Percentiles rank a stretch among this genome's conserved stretches.
phyloP scores from a whole-genome alignment of 2,329 filamentous ascomycete genomes.

The Cryphonectria parasitica region DNA sequence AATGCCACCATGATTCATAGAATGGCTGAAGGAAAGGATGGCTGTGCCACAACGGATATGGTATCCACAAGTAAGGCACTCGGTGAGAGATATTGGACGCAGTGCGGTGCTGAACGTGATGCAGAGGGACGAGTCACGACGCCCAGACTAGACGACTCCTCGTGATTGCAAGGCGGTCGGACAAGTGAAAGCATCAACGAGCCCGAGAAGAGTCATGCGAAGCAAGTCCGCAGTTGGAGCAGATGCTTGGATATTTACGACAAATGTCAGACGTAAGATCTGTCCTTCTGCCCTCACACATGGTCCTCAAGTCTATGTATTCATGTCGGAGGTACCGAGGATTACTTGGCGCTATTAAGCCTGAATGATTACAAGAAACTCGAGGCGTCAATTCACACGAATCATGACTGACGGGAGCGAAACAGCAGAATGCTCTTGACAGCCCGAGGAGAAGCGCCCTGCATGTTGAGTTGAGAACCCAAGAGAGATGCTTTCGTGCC shows the following conservation, averaged over 20 bases:
- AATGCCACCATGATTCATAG: conserved; percentile 41
- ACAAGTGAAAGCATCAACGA: neutral
- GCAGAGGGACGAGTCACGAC: conserved; percentile 37
- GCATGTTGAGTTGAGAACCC: neutral
- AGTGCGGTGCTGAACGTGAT: conserved; percentile 40
- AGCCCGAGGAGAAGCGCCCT: neutral
- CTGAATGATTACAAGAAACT: neutral
- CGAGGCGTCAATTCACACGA: neutral
- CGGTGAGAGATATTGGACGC: conserved; percentile 39
- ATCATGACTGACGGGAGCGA: neutral
- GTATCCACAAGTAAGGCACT: conserved; percentile 39
- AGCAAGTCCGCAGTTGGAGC: neutral
- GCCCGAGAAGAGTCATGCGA: neutral
- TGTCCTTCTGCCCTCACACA: neutral
- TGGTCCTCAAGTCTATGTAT: neutral
- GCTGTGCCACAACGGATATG: conserved; percentile 50
- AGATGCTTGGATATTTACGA: neutral
- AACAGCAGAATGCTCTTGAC: neutral
- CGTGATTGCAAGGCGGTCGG: neutral
- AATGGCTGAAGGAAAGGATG: conserved; percentile 44
- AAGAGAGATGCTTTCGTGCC: neutral
- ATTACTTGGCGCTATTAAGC: neutral
- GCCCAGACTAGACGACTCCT: conserved; percentile 14
- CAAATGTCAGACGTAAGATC: neutral
- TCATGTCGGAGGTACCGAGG: neutral